Conservation (phyloP, 768 basidiomycete genomes). For the Termitomyces sp. region DNA sequence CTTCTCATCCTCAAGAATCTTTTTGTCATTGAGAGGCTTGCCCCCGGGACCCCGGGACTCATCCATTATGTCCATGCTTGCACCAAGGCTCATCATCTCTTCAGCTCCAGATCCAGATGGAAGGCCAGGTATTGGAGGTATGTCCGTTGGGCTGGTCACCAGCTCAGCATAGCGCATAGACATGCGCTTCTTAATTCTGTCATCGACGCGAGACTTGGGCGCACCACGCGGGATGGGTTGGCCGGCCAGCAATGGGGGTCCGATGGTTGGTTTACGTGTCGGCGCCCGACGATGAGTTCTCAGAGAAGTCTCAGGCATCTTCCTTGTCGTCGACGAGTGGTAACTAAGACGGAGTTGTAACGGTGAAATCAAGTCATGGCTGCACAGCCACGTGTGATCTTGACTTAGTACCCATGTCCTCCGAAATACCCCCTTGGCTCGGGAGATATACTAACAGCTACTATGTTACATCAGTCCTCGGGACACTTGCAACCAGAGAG, state of each 20-base stretch:
- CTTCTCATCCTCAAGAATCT: conserved; percentile 63
- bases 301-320: conserved; percentile 17
- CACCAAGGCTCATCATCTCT: conserved; percentile 16
- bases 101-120: conserved; percentile 37
- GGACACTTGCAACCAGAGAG: conserved; percentile 10
- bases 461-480: conserved; percentile 7
- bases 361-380: neutral
- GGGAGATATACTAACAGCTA: neutral
- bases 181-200: conserved; percentile 96
- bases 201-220: conserved; percentile 60
- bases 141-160: conserved; percentile 56
- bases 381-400: conserved; percentile 3
- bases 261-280: conserved; percentile 16
- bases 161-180: conserved; percentile 91
- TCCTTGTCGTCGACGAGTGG: neutral
- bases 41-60: conserved; percentile 39
- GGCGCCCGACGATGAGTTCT: conserved; percentile 20
- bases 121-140: conserved; percentile 57
- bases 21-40: conserved; percentile 54
- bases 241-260: conserved; percentile 11
- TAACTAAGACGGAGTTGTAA: neutral
- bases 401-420: neutral
- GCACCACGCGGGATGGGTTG: conserved; percentile 33
- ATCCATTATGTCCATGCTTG: conserved; percentile 24
- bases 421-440: conserved; percentile 10